Percentiles rank a stretch among this genome's conserved stretches.
Conservation (phyloP, 2,329 filamentous ascomycete genomes). For the Talaromyces verruculosus region DNA sequence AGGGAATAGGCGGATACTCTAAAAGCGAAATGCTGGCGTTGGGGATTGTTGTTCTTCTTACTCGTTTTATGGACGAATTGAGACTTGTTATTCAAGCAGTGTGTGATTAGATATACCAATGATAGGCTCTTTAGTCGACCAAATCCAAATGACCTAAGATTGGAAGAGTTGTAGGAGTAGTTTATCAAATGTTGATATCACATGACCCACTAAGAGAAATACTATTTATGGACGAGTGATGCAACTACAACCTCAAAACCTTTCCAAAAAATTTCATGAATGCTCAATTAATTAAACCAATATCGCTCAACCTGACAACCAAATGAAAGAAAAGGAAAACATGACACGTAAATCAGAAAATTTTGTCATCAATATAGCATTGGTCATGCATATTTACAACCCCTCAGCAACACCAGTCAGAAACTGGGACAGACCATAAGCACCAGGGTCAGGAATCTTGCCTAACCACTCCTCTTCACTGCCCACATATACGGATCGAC, state of each 20-base stretch:
- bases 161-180: neutral
- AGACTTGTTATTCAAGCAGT: neutral
- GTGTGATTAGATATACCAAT: constrained; percentile 15
- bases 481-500: constrained; percentile 78
- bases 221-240: neutral
- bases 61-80: neutral
- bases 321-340: neutral
- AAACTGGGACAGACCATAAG: constrained; percentile 79
- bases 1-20: constrained; percentile 10
- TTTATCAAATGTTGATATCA: constrained; percentile 1
- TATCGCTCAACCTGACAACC: constrained; percentile 4
- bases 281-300: neutral
- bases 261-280: neutral
- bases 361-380: constrained; percentile 7
- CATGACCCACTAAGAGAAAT: constrained; percentile 3
- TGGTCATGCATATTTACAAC: constrained; percentile 12
- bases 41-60: constrained; percentile 4
- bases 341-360: neutral
- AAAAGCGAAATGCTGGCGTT: constrained; percentile 17
- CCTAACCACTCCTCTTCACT: constrained; percentile 63
- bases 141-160: neutral
- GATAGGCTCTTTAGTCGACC: neutral
- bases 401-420: constrained; percentile 70
- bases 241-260: neutral
- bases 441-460: constrained; percentile 72